Conservation (phyloP, 2,329 filamentous ascomycete species). For the Venturia asperata region DNA sequence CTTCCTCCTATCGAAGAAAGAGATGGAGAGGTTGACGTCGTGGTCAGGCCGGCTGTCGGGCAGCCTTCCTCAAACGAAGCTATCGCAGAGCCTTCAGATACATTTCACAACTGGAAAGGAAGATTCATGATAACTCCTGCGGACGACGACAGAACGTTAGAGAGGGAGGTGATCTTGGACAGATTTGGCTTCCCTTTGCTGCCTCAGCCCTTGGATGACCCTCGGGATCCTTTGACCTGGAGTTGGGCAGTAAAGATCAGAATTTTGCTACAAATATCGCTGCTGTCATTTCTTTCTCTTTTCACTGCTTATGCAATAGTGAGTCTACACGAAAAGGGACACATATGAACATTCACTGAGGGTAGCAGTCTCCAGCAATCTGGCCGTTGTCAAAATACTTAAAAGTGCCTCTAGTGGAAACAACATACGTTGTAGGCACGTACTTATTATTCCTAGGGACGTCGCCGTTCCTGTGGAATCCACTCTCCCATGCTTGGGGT, state of each 20-base stretch:
- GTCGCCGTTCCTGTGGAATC: slow-evolving; percentile 20
- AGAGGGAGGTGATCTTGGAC: neutral
- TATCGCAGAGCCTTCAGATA: neutral
- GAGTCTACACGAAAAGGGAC: neutral
- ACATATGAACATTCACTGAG: neutral
- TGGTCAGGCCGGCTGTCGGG: neutral
- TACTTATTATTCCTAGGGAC: slow-evolving; percentile 14
- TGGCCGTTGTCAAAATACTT: slow-evolving; percentile 17
- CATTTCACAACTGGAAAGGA: neutral
- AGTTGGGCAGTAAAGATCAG: slow-evolving; percentile 1
- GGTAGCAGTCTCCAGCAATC: slow-evolving; percentile 16
- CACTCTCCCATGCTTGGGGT: slow-evolving; percentile 17
- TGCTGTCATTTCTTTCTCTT: slow-evolving; percentile 16
- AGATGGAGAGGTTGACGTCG: slow-evolving; percentile 15
- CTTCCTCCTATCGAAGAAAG: slow-evolving; percentile 16
- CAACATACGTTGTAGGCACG: slow-evolving; percentile 16
- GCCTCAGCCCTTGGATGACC: slow-evolving; percentile 17
- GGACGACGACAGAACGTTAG: neutral
- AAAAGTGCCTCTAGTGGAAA: slow-evolving; percentile 11
- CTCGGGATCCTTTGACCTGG: slow-evolving; percentile 17
- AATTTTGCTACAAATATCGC: slow-evolving; percentile 18
- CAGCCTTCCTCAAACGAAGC: neutral
- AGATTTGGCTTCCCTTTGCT: slow-evolving; percentile 12
- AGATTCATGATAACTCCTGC: neutral
- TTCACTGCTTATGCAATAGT: slow-evolving; percentile 17